Base-by-base conservation (phyloP, 2,329 filamentous ascomycete species). In the Xylaria sp. region DNA sequence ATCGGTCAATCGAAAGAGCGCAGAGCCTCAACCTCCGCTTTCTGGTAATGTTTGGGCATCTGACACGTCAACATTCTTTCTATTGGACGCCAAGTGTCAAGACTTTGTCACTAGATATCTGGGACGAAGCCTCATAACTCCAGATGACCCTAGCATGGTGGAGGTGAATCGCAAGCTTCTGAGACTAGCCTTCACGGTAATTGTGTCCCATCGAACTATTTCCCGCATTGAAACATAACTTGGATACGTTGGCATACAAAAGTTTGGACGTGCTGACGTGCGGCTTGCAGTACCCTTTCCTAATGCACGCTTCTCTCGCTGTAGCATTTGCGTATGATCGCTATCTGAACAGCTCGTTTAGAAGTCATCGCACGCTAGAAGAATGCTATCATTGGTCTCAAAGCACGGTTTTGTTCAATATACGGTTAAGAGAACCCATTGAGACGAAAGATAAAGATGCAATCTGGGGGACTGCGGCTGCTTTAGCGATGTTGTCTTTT, bases 221-320 rank as follows among this genome's bases (percentile, higher is more conserved):
- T 46, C 65, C 7, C 50, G 12, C 32, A 5, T 25, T 8, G 15
- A 32, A 28, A 28, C 34, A 20, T 23, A 48, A 13, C 20, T 20
- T n/a, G 1, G 12, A 39, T 37, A 5, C 23, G 41, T 41, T 39
- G 41, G 2, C 18, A 20, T 9, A 28, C 13, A 13, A 32, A 20
- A 8, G 1, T 52, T 44, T 28, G 44, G 13, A 15, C 71, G 25
- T 64, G 65, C 56, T 74, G 60, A 73, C 63, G 51, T 15, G 57
- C 63, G 32, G 23, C n/a, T 63, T 69, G 50, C 55, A 78, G 83
- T 66, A 84, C 60, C 83, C 84, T 2, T 83, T 76, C 50, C 71
- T 85, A 20, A 84, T 85, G 83, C 84, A 85, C 63, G 82, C 83
- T 37, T 81, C 80, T 8, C 70, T 85, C 5, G 82, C 82, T 0